These are phyloP conservation scores for Saturnispora galanensis DNA, from an alignment of 805 yeast species.

Conservation along the genomic window DNA sequence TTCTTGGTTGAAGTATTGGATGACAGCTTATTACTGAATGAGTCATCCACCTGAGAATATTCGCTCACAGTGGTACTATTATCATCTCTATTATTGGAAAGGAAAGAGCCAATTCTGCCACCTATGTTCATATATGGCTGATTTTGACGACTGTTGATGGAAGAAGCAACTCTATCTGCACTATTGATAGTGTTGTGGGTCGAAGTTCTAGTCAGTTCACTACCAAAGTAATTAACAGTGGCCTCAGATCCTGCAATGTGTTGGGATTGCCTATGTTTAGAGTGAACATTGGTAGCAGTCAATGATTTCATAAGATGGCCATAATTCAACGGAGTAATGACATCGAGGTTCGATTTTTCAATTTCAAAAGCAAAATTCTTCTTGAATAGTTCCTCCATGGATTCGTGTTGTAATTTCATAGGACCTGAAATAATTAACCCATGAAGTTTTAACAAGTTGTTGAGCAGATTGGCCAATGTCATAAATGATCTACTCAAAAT, in stretches of 20 bases:
- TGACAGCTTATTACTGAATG: not conserved
- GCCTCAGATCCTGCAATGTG: not conserved
- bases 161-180: not conserved
- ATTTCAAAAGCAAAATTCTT: constrained; percentile 65
- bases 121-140: not conserved
- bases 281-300: constrained; percentile 12
- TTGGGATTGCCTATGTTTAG: constrained; percentile 9
- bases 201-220: constrained; percentile 5
- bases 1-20: not conserved
- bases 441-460: constrained; percentile 59
- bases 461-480: constrained; percentile 57
- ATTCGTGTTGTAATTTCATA: constrained; percentile 56
- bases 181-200: constrained; percentile 3
- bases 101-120: constrained; percentile 1
- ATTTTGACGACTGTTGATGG: not conserved
- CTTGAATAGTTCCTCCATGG: constrained; percentile 51
- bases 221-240: constrained; percentile 1
- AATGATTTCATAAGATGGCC: constrained; percentile 14
- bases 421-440: constrained; percentile 48
- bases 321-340: constrained; percentile 16
- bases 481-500: constrained; percentile 44
- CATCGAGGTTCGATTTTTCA: constrained; percentile 27
- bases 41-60: constrained; percentile 1
- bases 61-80: constrained; percentile 1
- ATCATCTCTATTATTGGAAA: constrained; percentile 2